Evolutionary conservation across 2,329 filamentous ascomycete genomes (phyloP), one percentile per base, ranked within the genome.

Genomic region (Pseudopyrenochaeta lycopersici): DNA sequence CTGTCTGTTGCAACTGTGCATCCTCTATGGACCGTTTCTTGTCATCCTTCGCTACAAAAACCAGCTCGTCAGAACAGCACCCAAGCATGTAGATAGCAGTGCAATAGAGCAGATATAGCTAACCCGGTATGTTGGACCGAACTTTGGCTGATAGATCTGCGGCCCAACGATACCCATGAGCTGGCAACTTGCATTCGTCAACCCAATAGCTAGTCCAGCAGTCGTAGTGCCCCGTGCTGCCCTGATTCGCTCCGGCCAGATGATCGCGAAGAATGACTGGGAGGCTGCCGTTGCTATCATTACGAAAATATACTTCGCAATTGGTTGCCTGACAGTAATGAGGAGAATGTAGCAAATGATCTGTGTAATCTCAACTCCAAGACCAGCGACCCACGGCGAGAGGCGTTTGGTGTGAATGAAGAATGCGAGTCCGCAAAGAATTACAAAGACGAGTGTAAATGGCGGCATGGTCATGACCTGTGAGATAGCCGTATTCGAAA

Each of bases 231-330:
- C 76, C 40, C 70, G 68, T 4, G 75, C 74, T 3, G 73, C 75
- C 20, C 76, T 66, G 31, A 79, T 78, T 5, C 76, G 67, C 46
- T 78, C 76, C 7, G 76, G 77, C 76, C 75, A 78, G 7, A 78
- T 63, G 39, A 78, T 73, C 1, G 76, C 71, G 49, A 75, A 76
- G 50, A 78, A 76, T 7, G 71, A 74, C 23, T 75, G 72, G 0
- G 74, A 75, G 4, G 72, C 76, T 0, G 76, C 72, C 2, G 74
- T 76, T 3, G 76, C 76, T 20, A 78, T 64, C 51, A 73, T 76
- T n/a, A 78, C 70, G 40, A 78, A 74, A 11, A 78, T 59, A 51
- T 79, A 77, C 44, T 76, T 77, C 0, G 70, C 77, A 1, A 75
- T 31, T 33, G 54, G 62, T 12, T 72, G 64, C 21, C 71, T 66